Conservation (phyloP, 2,329 filamentous ascomycete species). For the Fusarium hainanense region DNA sequence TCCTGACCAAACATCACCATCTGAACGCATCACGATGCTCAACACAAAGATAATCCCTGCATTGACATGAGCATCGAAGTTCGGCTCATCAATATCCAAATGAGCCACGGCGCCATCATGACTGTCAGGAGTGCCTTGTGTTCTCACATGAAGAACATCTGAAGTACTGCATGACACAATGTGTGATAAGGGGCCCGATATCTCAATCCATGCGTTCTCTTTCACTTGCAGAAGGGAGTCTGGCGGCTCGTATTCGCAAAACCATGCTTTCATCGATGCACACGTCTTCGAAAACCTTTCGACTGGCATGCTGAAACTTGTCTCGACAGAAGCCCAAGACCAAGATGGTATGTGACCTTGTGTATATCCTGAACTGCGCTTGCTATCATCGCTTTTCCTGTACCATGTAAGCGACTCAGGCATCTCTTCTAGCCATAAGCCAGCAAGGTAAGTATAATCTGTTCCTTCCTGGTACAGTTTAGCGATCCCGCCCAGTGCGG, state of each 20-base stretch:
- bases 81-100: not conserved
- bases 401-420: not conserved
- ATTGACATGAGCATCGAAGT: not conserved
- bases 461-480: not conserved
- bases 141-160: not conserved
- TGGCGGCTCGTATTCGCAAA: not conserved
- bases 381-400: not conserved
- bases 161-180: not conserved
- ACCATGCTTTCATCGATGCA: not conserved
- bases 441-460: not conserved
- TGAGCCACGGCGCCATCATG: not conserved
- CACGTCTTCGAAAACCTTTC: rapidly evolving
- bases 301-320: not conserved
- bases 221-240: not conserved
- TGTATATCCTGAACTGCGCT: not conserved
- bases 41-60: not conserved
- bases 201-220: not conserved
- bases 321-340: not conserved
- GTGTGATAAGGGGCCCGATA: not conserved
- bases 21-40: not conserved
- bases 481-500: not conserved
- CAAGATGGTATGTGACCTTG: not conserved
- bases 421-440: not conserved
- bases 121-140: not conserved
- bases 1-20: not conserved